These are phyloP conservation scores for Macrophomina phaseolina DNA, from an alignment of 2,329 filamentous ascomycete species.

Conservation along the genomic window DNA sequence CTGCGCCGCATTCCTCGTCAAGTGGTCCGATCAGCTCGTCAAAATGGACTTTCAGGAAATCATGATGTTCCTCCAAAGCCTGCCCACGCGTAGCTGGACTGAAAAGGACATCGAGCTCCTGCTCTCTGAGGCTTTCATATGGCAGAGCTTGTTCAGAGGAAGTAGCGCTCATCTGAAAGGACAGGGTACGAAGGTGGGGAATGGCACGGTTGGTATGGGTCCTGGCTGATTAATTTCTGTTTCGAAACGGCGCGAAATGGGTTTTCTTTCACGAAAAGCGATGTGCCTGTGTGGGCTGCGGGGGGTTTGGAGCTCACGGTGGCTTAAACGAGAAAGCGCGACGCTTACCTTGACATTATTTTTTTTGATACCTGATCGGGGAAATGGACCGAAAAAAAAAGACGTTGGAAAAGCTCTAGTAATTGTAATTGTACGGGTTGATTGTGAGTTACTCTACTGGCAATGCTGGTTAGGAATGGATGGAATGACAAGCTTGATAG, in stretches of 20 bases:
- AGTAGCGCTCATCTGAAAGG: conserved; percentile 81
- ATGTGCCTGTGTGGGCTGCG: neutral
- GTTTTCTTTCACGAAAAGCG: neutral
- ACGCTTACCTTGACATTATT: neutral
- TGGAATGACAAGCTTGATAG: too few species aligned
- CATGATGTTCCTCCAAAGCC: conserved; percentile 98
- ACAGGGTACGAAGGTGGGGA: conserved; percentile 38
- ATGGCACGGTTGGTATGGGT: conserved; percentile 44
- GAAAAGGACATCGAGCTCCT: conserved; percentile 98
- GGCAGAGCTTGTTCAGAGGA: conserved; percentile 96
- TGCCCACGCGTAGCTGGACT: conserved; percentile 93
- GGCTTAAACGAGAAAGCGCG: neutral
- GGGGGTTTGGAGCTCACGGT: neutral
- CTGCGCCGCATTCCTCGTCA: conserved; percentile 95
- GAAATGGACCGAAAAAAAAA: neutral
- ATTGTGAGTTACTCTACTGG: neutral
- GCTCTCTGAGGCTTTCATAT: conserved; percentile 96
- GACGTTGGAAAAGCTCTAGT: neutral
- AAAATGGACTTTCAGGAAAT: conserved; percentile 99
- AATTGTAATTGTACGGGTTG: conserved; percentile 6
- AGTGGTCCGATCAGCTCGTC: conserved; percentile 93
- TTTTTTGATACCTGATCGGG: conserved; percentile 1
- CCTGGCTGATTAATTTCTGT: conserved; percentile 29
- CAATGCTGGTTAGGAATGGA: too few species aligned
- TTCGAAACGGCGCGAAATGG: neutral